Conservation (phyloP, 208 protist genomes). For the Leishmania tarentolae region DNA sequence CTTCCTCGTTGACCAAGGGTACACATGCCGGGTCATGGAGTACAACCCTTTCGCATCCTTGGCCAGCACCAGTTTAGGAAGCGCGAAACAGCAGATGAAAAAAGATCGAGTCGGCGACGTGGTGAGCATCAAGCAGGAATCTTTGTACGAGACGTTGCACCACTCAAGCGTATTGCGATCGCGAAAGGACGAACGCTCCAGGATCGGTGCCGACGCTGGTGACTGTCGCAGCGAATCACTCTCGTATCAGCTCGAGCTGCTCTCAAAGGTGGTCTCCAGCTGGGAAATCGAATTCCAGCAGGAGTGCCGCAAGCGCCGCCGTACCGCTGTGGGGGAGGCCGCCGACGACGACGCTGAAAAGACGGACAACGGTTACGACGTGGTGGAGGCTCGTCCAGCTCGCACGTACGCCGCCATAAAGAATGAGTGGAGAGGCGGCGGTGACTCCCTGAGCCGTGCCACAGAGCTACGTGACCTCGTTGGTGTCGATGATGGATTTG, state of each 20-base stretch:
- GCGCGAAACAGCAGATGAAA: slow-evolving; percentile 26
- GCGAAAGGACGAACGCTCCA: background rate
- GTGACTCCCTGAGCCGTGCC: background rate
- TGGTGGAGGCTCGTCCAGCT: slow-evolving; percentile 34
- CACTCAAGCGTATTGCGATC: slow-evolving; percentile 24
- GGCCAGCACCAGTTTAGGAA: background rate
- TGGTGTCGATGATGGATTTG: slow-evolving; percentile 76
- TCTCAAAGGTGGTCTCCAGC: slow-evolving; percentile 79
- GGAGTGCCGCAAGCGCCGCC: slow-evolving; percentile 34
- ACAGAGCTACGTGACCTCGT: slow-evolving; percentile 53
- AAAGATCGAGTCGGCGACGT: slow-evolving; percentile 55
- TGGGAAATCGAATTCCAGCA: slow-evolving; percentile 84
- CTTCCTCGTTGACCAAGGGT: slow-evolving; percentile 98
- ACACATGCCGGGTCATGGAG: slow-evolving; percentile 83
- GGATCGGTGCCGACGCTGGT: background rate
- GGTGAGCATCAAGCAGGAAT: slow-evolving; percentile 79
- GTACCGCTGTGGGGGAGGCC: background rate
- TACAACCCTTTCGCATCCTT: slow-evolving; percentile 41
- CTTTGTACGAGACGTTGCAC: slow-evolving; percentile 41
- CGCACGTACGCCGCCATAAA: slow-evolving; percentile 60
- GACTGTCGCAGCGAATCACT: slow-evolving; percentile 26
- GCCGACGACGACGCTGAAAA: slow-evolving; percentile 10
- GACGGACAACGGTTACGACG: slow-evolving; percentile 33
- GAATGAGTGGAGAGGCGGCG: slow-evolving; percentile 43
- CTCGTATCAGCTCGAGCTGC: slow-evolving; percentile 71